These are phyloP conservation scores for Colletotrichum zoysiae DNA, from an alignment of 2,329 filamentous ascomycete genomes.

Conservation along the genomic window DNA sequence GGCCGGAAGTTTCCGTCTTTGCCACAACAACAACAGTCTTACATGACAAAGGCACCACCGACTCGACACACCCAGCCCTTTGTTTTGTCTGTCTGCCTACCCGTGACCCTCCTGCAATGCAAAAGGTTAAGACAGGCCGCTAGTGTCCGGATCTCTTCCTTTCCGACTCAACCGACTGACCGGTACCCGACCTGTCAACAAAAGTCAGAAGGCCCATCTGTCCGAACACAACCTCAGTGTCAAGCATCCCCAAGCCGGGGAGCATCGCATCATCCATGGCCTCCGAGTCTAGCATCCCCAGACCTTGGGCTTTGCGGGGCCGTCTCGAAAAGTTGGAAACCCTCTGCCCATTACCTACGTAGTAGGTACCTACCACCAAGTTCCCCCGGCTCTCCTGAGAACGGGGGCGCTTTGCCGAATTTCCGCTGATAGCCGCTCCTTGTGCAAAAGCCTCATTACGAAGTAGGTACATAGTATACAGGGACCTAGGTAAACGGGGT, in stretches of 20 bases:
- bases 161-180: neutral
- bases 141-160: neutral
- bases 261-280: neutral
- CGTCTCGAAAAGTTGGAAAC: slow-evolving; percentile 16
- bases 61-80: neutral
- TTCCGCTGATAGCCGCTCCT: slow-evolving; percentile 33
- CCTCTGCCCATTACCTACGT: neutral
- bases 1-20: neutral
- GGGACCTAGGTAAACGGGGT: neutral
- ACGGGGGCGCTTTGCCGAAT: neutral
- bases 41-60: neutral
- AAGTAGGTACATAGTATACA: too few relatives aligned
- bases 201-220: neutral
- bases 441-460: neutral
- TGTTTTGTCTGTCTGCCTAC: neutral
- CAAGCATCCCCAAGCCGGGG: slow-evolving; percentile 25
- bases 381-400: slow-evolving; percentile 22
- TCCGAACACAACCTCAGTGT: slow-evolving; percentile 18
- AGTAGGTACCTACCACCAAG: slow-evolving; percentile 11
- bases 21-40: neutral
- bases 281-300: neutral
- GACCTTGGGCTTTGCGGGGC: slow-evolving; percentile 22
- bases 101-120: neutral
- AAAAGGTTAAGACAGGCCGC: neutral
- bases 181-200: neutral